phyloP scores from a whole-genome alignment of 1,139 yeast species.

The Diutina scorzettiae region DNA sequence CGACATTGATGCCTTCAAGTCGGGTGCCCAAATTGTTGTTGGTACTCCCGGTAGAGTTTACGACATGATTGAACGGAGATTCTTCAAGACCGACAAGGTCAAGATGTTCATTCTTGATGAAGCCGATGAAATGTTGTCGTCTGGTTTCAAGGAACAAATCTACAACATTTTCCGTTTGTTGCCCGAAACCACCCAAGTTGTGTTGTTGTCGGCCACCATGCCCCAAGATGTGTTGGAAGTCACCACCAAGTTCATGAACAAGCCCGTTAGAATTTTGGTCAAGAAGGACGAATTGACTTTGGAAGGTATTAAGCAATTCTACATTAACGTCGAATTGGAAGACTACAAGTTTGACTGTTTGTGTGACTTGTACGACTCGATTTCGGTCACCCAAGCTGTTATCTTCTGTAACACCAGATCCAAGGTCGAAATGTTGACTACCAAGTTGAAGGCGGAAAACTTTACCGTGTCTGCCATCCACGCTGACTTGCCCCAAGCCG shows the following conservation, averaged over 20 bases:
- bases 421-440: conserved; percentile 91
- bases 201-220: conserved; percentile 93
- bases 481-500: conserved; percentile 93
- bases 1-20: conserved; percentile 84
- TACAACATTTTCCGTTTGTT: conserved; percentile 91
- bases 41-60: conserved; percentile 99
- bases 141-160: conserved; percentile 97
- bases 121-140: conserved; percentile 96
- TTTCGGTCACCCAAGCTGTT: conserved; percentile 97
- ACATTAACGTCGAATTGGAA: conserved; percentile 88
- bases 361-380: conserved; percentile 93
- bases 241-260: conserved; percentile 92
- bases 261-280: conserved; percentile 94
- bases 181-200: conserved; percentile 94
- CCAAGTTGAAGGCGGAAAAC: conserved; percentile 72
- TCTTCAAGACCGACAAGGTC: conserved; percentile 77
- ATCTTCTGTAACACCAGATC: conserved; percentile 98
- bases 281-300: conserved; percentile 97
- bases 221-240: conserved; percentile 96
- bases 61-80: conserved; percentile 94
- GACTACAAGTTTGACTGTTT: conserved; percentile 90
- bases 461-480: conserved; percentile 97
- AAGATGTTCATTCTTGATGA: conserved; percentile 98
- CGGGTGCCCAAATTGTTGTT: conserved; percentile 92
- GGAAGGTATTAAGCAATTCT: conserved; percentile 97